Evolutionary conservation across 2,329 filamentous ascomycete species (phyloP).

Genomic region (Tympanopsis confertula): DNA sequence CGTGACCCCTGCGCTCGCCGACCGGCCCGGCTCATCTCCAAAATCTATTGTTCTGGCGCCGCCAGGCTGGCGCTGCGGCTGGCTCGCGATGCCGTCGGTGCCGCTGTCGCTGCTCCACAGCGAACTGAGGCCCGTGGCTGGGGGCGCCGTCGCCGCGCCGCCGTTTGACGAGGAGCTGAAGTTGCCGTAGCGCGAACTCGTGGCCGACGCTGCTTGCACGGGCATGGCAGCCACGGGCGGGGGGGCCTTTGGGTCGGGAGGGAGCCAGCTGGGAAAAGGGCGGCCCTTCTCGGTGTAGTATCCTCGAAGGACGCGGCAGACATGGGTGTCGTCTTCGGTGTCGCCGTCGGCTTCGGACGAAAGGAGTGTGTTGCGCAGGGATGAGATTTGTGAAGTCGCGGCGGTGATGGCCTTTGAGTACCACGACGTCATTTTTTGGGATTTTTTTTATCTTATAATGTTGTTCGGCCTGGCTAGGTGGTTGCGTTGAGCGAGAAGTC

Average conservation of each 20-base stretch:
- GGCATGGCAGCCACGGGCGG: too few species aligned
- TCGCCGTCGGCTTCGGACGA: slow-evolving; percentile 57
- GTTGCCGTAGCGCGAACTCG: not conserved
- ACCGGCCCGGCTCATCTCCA: not conserved
- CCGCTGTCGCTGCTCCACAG: not conserved
- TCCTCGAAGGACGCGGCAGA: slow-evolving; percentile 80
- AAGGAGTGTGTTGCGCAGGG: slow-evolving; percentile 59
- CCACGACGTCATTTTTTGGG: slow-evolving; percentile 80
- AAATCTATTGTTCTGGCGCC: not conserved
- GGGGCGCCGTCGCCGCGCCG: too few species aligned
- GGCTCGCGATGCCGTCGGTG: not conserved
- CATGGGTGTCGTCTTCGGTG: slow-evolving; percentile 82
- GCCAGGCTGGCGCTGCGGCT: not conserved
- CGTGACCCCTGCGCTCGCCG: not conserved
- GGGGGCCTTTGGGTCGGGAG: slow-evolving; percentile 72
- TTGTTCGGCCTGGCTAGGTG: too few species aligned
- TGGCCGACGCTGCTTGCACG: too few species aligned
- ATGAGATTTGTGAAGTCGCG: slow-evolving; percentile 53
- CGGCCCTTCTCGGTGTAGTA: slow-evolving; percentile 87
- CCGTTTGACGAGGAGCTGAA: not conserved
- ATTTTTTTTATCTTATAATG: too few species aligned
- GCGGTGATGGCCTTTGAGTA: slow-evolving; percentile 63
- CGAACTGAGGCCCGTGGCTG: not conserved
- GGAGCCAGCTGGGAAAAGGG: slow-evolving; percentile 74
- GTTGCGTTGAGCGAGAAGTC: too few species aligned